A percentile compares a stretch with the other conserved stretches of the same genome.
These are phyloP conservation scores for Xylariaceae sp. DNA, from an alignment of 2,329 filamentous ascomycete species.

Conservation along the genomic window DNA sequence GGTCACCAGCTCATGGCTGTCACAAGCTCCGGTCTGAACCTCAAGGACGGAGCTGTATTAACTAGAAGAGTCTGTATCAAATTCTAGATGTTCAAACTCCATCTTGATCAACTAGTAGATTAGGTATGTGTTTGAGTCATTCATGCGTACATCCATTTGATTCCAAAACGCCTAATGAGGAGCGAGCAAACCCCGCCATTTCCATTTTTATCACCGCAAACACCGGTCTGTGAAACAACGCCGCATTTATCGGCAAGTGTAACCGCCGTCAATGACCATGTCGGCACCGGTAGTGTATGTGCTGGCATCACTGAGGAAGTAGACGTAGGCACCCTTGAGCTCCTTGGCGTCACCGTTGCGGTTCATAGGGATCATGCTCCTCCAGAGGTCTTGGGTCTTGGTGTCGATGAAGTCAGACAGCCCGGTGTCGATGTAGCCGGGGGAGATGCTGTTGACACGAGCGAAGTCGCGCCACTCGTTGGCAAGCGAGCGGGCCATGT, in stretches of 20 bases:
- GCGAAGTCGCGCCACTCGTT: slow-evolving; percentile 64
- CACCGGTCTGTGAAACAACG: background rate
- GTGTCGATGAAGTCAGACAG: slow-evolving; percentile 41
- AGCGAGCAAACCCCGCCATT: background rate
- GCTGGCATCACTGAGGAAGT: slow-evolving; percentile 70
- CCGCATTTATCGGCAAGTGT: slow-evolving; percentile 33
- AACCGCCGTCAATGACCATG: slow-evolving; percentile 69
- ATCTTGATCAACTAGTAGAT: too few species aligned
- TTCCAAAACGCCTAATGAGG: slow-evolving; percentile 5
- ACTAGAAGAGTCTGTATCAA: too few species aligned
- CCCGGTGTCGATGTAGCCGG: slow-evolving; percentile 52
- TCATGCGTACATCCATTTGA: too few species aligned
- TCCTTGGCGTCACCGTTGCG: slow-evolving; percentile 61
- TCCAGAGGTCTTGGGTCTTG: slow-evolving; percentile 31
- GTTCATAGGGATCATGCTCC: slow-evolving; percentile 33
- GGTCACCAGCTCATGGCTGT: too few species aligned
- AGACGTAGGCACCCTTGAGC: slow-evolving; percentile 70
- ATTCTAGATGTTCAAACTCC: too few species aligned
- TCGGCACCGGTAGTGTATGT: slow-evolving; percentile 71
- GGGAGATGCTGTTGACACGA: slow-evolving; percentile 57
- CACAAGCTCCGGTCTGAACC: too few species aligned
- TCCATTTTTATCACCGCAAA: slow-evolving; percentile 1
- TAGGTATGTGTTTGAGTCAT: too few species aligned
- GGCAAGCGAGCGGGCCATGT: slow-evolving; percentile 40
- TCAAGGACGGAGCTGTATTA: too few species aligned